Evolutionary conservation across 768 basidiomycete species (phyloP).

Genomic region (Kwoniella heveanensis): DNA sequence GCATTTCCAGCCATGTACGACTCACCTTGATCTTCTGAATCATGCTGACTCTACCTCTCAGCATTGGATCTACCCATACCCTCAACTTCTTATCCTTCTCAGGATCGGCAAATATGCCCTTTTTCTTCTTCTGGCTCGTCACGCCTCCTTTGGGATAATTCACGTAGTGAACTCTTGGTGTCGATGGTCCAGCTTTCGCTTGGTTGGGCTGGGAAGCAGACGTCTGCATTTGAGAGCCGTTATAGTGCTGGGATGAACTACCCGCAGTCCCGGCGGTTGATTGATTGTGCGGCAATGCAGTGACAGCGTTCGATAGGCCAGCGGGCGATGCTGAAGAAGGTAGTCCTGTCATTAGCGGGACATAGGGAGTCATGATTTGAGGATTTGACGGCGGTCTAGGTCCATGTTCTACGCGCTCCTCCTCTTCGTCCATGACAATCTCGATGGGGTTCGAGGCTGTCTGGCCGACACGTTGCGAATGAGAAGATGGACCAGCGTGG

Average conservation of each 20-base stretch:
- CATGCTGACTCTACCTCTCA: constrained; percentile 6
- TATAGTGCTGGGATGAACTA: no score
- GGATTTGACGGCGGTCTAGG: neutral
- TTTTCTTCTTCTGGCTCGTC: constrained; percentile 10
- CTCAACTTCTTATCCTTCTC: constrained; percentile 13
- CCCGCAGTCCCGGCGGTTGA: neutral
- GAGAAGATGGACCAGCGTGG: neutral
- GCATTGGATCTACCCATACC: constrained; percentile 31
- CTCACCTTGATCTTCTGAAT: constrained; percentile 21
- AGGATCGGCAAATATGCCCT: constrained; percentile 25
- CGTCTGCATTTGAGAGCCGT: neutral
- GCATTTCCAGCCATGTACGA: no score
- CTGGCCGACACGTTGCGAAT: neutral
- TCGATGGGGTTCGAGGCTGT: neutral
- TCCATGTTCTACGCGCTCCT: constrained; percentile 6
- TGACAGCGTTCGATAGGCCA: neutral
- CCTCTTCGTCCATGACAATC: constrained; percentile 6
- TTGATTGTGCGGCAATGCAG: neutral
- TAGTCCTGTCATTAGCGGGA: neutral
- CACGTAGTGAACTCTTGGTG: constrained; percentile 2
- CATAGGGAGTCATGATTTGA: no score
- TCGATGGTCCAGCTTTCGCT: constrained; percentile 11
- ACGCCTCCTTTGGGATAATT: constrained; percentile 22
- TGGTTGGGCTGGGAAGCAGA: neutral
- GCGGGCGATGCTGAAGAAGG: neutral